These are phyloP conservation scores for Apiotrichum laibachii DNA, from an alignment of 1,284 basidiomycete genomes.

Conservation along the genomic window DNA sequence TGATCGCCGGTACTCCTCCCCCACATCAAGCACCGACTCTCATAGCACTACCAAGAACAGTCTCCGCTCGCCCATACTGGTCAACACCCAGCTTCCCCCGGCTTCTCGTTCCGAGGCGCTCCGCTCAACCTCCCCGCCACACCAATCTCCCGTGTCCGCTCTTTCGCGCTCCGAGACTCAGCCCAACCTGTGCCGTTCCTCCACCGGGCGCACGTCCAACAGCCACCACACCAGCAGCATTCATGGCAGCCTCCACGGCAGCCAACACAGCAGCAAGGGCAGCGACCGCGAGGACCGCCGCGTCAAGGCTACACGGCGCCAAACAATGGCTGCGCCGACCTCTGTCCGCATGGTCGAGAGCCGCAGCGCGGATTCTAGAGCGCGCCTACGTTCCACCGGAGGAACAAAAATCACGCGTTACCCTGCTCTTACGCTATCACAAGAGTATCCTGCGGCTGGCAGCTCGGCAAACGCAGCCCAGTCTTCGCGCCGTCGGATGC, in stretches of 20 bases:
- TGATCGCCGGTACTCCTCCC: constrained; percentile 1
- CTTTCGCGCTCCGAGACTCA: constrained; percentile 7
- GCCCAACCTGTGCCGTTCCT: constrained; percentile 13
- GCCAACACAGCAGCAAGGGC: constrained; percentile 5
- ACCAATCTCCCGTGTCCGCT: background rate
- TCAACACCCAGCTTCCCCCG: constrained; percentile 1
- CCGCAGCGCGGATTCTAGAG: constrained; percentile 33
- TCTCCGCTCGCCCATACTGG: constrained; percentile 1
- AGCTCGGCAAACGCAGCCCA: background rate
- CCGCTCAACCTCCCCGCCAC: constrained; percentile 13
- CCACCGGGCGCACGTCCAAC: constrained; percentile 2
- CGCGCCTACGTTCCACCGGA: constrained; percentile 22
- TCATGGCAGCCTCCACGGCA: too few species aligned
- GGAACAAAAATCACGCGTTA: constrained; percentile 16
- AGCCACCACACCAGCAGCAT: background rate
- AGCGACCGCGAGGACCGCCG: constrained; percentile 19
- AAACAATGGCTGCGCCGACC: constrained; percentile 30
- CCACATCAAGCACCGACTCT: constrained; percentile 6
- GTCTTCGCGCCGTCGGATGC: background rate
- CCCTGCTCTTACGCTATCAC: constrained; percentile 10
- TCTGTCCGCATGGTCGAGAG: constrained; percentile 40
- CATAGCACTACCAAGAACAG: constrained; percentile 12
- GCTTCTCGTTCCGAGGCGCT: background rate
- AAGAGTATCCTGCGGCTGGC: constrained; percentile 12
- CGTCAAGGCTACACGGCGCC: background rate